Conservation (phyloP, 495 filamentous ascomycete genomes). For the Daldinia loculata region DNA sequence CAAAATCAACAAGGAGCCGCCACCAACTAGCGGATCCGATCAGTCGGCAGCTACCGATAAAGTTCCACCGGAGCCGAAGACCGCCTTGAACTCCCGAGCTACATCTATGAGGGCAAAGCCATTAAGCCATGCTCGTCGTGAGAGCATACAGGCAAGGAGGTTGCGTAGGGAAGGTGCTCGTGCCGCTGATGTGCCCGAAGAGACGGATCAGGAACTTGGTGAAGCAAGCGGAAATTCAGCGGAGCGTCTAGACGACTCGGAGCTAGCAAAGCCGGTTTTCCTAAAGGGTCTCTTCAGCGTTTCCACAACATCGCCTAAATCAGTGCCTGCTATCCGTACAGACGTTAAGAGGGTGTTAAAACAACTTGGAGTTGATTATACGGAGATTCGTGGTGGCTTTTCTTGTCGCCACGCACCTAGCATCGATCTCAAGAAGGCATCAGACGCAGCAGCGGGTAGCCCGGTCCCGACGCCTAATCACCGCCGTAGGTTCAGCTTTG, state of each 20-base stretch:
- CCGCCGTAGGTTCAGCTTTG: constrained; percentile 83
- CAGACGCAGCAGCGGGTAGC: constrained; percentile 64
- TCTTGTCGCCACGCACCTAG: constrained; percentile 86
- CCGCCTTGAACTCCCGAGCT: constrained; percentile 55
- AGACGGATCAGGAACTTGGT: constrained; percentile 71
- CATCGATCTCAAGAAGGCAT: constrained; percentile 81
- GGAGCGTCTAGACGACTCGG: constrained; percentile 61
- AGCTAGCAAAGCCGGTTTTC: constrained; percentile 88
- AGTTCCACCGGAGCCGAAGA: constrained; percentile 44
- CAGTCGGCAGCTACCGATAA: constrained; percentile 64
- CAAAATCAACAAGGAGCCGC: constrained; percentile 63
- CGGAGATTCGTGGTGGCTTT: constrained; percentile 94
- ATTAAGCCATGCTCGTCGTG: constrained; percentile 85
- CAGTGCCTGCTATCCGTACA: constrained; percentile 79
- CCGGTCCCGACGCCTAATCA: constrained; percentile 63
- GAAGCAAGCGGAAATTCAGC: constrained; percentile 61
- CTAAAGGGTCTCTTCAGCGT: constrained; percentile 98
- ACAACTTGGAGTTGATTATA: constrained; percentile 86
- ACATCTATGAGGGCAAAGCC: constrained; percentile 83
- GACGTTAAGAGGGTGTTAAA: constrained; percentile 93
- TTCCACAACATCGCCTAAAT: constrained; percentile 92
- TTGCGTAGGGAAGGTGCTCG: constrained; percentile 66
- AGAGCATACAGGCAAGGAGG: constrained; percentile 88
- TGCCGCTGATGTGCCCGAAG: constrained; percentile 79
- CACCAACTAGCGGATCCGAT: constrained; percentile 81